Percentiles rank a stretch among this genome's conserved stretches.
phyloP scores from a whole-genome alignment of 1,139 yeast genomes.

The Petasospora rhodanensis region DNA sequence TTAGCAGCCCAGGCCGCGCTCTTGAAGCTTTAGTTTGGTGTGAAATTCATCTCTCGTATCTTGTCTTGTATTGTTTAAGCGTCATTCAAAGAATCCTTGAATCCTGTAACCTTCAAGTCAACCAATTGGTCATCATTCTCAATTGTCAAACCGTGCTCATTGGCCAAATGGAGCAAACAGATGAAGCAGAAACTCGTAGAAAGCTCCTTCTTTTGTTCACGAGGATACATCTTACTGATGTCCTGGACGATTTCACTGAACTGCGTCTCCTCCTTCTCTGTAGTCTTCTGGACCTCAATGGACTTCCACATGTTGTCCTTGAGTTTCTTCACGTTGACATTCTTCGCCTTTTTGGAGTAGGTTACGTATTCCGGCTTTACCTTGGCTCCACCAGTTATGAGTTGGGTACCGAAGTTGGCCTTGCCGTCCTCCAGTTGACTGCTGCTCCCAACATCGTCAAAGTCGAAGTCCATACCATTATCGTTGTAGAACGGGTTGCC shows the following conservation, averaged over 20 bases:
- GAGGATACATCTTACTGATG: slow-evolving; percentile 49
- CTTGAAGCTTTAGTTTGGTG: too few relatives aligned
- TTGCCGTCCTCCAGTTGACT: slow-evolving; percentile 21
- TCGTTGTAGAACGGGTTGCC: slow-evolving; percentile 22
- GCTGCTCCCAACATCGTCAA: slow-evolving; percentile 31
- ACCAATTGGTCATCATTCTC: slow-evolving; percentile 10
- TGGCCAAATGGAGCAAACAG: slow-evolving; percentile 81
- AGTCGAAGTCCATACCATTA: slow-evolving; percentile 40
- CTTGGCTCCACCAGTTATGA: slow-evolving; percentile 38
- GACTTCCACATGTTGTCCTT: slow-evolving; percentile 83
- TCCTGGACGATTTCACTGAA: slow-evolving; percentile 47
- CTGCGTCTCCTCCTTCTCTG: slow-evolving; percentile 16
- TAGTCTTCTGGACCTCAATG: slow-evolving; percentile 28
- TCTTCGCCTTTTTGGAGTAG: slow-evolving; percentile 77
- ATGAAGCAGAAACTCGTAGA: slow-evolving; percentile 89
- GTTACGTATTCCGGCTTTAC: slow-evolving; percentile 60
- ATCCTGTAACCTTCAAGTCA: slow-evolving; percentile 13
- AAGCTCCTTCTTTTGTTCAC: slow-evolving; percentile 55
- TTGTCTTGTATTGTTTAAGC: background rate
- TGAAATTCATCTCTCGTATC: too few relatives aligned
- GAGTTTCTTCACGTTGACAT: slow-evolving; percentile 73
- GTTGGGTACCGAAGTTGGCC: slow-evolving; percentile 29
- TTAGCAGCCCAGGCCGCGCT: too few relatives aligned
- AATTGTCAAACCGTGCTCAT: slow-evolving; percentile 78
- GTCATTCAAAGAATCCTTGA: background rate